Percentiles rank a stretch among this genome's conserved stretches.
phyloP scores from a whole-genome alignment of 768 basidiomycete genomes.

The Artomyces pyxidatus region DNA sequence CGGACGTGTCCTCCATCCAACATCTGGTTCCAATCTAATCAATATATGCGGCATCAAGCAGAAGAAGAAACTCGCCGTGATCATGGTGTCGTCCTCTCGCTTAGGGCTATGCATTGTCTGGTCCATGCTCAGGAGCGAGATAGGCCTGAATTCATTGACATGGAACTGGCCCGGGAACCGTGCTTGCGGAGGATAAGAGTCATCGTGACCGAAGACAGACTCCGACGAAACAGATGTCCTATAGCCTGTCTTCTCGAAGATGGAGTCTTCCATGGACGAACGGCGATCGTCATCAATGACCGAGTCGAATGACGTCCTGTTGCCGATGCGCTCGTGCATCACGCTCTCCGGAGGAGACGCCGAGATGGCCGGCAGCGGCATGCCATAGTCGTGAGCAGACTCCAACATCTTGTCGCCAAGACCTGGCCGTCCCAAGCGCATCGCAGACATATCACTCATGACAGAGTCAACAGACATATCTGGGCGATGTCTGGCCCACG shows the following conservation, averaged over 20 bases:
- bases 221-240: slow-evolving; percentile 45
- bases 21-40: slow-evolving; percentile 40
- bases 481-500: slow-evolving; percentile 47
- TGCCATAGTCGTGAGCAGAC: slow-evolving; percentile 40
- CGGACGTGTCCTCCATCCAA: slow-evolving; percentile 70
- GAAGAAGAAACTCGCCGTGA: slow-evolving; percentile 41
- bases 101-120: slow-evolving; percentile 36
- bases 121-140: slow-evolving; percentile 53
- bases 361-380: slow-evolving; percentile 54
- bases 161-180: slow-evolving; percentile 32
- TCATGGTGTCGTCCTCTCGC: slow-evolving; percentile 77
- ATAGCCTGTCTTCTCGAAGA: slow-evolving; percentile 48
- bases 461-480: slow-evolving; percentile 59
- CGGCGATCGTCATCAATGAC: slow-evolving; percentile 46
- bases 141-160: slow-evolving; percentile 51
- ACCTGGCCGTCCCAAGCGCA: slow-evolving; percentile 58
- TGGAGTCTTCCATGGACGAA: slow-evolving; percentile 21
- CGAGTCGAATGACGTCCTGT: slow-evolving; percentile 51
- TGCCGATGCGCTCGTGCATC: slow-evolving; percentile 21
- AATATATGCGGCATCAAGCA: background rate
- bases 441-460: slow-evolving; percentile 52
- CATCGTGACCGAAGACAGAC: slow-evolving; percentile 53
- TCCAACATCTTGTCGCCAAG: slow-evolving; percentile 88
- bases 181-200: slow-evolving; percentile 25
- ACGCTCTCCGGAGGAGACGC: slow-evolving; percentile 52